Evolutionary conservation across 345 rosid species (phyloP), one percentile per base, ranked within the genome.

Genomic region (Acer yangbiense): DNA sequence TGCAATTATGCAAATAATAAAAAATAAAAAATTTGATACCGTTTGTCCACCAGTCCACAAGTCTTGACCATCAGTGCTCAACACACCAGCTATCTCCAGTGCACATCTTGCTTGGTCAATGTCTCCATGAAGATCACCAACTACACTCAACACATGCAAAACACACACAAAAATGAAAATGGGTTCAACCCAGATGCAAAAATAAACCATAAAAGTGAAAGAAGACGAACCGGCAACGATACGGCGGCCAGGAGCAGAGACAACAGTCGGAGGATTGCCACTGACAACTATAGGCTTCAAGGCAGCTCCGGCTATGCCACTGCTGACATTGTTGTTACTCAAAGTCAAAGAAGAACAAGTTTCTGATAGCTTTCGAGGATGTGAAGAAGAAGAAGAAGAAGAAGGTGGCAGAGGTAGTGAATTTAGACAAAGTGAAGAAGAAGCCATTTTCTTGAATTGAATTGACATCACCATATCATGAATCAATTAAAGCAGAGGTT

Each of bases 91-190:
- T 23, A 92, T 72, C 87, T 89, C 90, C 72, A 95, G 89, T 3
- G 99, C 98, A 21, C 72, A 70, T 82, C 93, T 92, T 13, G 99
- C 90, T 86, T 92, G 88, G 48, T 86, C 84, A 75, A 95, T 85
- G 84, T 95, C 98, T 57, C 99, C 99, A 68, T 95, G 97, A 55
- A 95, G 83, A 83, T 95, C 98, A 55, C 98, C 98, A 84, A 93
- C 97, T 93, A 68, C 44, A 71, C 44, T 68, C 72, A 68, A 46
- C 35, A 68, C 14, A 68, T 21, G 6, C 61, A 46, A 46, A 23
- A 7, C 9, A 25, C 39, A 35, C 5, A 64, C 46, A 5, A 48
- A 17, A 48, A 55, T 20, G 72, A 16, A 35, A 13, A 39, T 6
- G 23, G 55, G 44, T 14, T 3, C 12, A 20, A 64, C 57, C 29